Evolutionary conservation across 2,329 filamentous ascomycete species (phyloP).

Genomic region (Colletotrichum tropicale): DNA sequence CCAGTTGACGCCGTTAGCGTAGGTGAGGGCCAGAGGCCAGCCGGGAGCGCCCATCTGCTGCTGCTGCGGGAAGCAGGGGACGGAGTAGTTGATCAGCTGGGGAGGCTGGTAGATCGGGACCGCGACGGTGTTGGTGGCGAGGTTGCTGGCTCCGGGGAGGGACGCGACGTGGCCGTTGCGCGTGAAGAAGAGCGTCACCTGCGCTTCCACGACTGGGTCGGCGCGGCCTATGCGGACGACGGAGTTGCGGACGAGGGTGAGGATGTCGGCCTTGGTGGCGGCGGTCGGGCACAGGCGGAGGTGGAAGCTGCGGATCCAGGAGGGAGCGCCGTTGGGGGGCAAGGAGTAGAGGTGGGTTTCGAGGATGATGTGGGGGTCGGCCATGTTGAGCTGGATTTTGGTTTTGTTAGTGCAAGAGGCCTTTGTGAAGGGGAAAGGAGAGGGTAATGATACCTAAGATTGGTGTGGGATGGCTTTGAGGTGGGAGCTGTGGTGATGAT

Average conservation of each 20-base stretch:
- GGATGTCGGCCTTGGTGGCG: neutral
- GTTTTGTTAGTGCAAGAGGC: neutral
- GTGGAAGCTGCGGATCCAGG: neutral
- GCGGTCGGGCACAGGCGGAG: neutral
- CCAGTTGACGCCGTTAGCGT: constrained; percentile 2
- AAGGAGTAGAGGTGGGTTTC: constrained; percentile 9
- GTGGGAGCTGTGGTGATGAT: neutral
- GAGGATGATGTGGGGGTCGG: neutral
- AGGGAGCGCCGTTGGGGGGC: neutral
- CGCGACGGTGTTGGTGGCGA: no score
- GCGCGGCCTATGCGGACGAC: neutral
- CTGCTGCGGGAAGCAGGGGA: neutral
- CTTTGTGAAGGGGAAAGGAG: neutral
- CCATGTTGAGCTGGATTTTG: neutral
- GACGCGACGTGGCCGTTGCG: neutral
- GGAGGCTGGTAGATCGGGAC: neutral
- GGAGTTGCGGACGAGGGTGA: neutral
- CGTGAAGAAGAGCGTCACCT: constrained; percentile 13
- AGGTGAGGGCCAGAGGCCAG: constrained; percentile 1
- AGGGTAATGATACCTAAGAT: neutral
- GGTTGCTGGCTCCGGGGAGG: neutral
- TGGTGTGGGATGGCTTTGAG: neutral
- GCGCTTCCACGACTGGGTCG: constrained; percentile 3
- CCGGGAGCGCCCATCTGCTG: neutral
- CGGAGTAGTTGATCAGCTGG: neutral